Evolutionary conservation across 2,329 filamentous ascomycete genomes (phyloP).

Genomic region (Aspergillus niger): DNA sequence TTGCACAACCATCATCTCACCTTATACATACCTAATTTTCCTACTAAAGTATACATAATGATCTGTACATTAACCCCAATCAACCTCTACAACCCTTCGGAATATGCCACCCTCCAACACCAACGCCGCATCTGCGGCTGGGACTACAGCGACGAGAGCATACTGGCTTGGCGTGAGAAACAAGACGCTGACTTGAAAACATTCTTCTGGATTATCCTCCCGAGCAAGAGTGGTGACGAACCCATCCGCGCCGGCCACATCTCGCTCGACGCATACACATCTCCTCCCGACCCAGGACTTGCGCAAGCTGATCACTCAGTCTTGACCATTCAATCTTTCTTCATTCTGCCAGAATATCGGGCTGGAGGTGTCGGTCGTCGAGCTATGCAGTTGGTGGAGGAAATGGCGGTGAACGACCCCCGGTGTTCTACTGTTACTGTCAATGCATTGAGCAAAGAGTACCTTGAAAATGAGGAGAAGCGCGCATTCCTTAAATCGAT

Average conservation of each 20-base stretch:
- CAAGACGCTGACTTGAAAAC: slow-evolving; percentile 17
- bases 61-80: slow-evolving; percentile 19
- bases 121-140: slow-evolving; percentile 23
- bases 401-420: slow-evolving; percentile 17
- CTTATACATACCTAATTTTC: too few species aligned
- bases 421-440: slow-evolving; percentile 19
- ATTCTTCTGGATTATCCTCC: slow-evolving; percentile 24
- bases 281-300: slow-evolving; percentile 14
- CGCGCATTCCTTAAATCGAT: too few species aligned
- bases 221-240: background rate
- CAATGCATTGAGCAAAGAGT: slow-evolving; percentile 24
- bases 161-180: slow-evolving; percentile 16
- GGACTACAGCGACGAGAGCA: slow-evolving; percentile 10
- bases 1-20: too few species aligned
- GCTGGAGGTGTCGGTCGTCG: slow-evolving; percentile 17
- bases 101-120: slow-evolving; percentile 15
- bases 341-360: slow-evolving; percentile 28
- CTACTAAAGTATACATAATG: background rate
- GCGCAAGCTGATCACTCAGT: slow-evolving; percentile 20
- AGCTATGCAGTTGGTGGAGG: slow-evolving; percentile 25
- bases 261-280: slow-evolving; percentile 28
- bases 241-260: slow-evolving; percentile 29
- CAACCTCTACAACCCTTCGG: slow-evolving; percentile 17
- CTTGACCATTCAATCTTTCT: slow-evolving; percentile 29
- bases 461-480: slow-evolving; percentile 20